Conservation (phyloP, 2,329 filamentous ascomycete genomes). For the Bipolaris zeicola region DNA sequence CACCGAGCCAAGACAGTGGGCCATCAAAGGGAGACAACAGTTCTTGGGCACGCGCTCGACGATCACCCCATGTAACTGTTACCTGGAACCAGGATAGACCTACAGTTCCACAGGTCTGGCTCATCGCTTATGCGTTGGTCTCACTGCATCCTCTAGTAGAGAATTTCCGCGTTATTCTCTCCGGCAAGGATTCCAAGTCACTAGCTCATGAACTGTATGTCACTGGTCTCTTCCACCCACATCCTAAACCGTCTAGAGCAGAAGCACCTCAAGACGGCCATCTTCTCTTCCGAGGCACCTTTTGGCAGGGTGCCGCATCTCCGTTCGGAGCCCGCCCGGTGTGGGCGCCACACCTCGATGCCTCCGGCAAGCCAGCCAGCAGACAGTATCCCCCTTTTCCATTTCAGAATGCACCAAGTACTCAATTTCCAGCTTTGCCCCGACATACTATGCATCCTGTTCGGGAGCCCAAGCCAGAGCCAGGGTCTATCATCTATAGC, state of each 20-base stretch:
- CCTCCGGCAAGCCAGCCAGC: constrained; percentile 48
- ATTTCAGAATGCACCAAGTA: constrained; percentile 54
- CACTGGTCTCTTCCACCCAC: constrained; percentile 52
- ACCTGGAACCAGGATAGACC: constrained; percentile 51
- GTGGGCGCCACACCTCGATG: constrained; percentile 46
- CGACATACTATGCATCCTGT: constrained; percentile 71
- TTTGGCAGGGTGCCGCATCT: constrained; percentile 54
- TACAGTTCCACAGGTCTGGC: constrained; percentile 55
- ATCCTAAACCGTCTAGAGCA: constrained; percentile 47
- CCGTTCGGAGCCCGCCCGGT: constrained; percentile 51
- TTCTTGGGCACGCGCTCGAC: constrained; percentile 53
- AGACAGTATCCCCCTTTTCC: constrained; percentile 51
- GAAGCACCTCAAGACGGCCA: constrained; percentile 48
- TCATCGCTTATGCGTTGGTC: constrained; percentile 54
- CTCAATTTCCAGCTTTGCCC: constrained; percentile 53
- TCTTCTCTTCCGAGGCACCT: constrained; percentile 57
- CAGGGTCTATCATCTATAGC: constrained; percentile 75
- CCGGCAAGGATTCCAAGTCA: constrained; percentile 45
- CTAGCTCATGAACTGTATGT: constrained; percentile 50
- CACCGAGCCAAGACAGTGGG: constrained; percentile 29
- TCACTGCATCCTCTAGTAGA: constrained; percentile 53
- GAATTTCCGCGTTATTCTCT: constrained; percentile 52
- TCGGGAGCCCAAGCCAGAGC: constrained; percentile 72
- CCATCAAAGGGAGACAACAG: constrained; percentile 44
- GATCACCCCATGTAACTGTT: constrained; percentile 51